Percentiles rank a stretch among this genome's conserved stretches.
These are phyloP conservation scores for Geotrichum candidum DNA, from an alignment of 1,139 yeast species.

Conservation along the genomic window DNA sequence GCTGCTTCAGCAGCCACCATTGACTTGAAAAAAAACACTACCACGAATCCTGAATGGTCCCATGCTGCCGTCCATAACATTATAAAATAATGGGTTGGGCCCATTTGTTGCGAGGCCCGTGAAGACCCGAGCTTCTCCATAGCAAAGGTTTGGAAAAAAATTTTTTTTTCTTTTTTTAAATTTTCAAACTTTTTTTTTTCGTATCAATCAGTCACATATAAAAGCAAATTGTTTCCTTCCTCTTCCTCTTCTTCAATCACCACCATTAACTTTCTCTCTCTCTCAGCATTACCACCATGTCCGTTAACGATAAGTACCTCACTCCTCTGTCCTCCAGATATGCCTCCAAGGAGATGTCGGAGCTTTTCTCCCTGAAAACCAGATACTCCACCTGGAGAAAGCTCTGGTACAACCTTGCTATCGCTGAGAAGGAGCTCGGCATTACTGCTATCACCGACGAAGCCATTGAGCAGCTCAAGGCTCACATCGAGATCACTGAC, in stretches of 20 bases:
- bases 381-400: constrained; percentile 98
- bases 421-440: constrained; percentile 91
- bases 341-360: constrained; percentile 96
- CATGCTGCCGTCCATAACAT: background rate
- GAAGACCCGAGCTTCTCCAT: background rate
- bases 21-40: too few relatives aligned
- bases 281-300: constrained; percentile 6
- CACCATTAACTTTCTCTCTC: background rate
- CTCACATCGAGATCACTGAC: constrained; percentile 77
- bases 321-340: constrained; percentile 95
- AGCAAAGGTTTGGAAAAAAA: background rate
- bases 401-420: constrained; percentile 91
- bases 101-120: background rate
- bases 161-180: background rate
- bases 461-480: constrained; percentile 80
- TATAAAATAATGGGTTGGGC: background rate
- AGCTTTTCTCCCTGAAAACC: constrained; percentile 83
- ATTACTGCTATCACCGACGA: constrained; percentile 77
- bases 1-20: too few relatives aligned
- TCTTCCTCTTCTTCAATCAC: background rate
- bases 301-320: constrained; percentile 46
- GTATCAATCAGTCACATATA: background rate
- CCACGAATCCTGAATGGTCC: too few relatives aligned
- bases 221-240: background rate
- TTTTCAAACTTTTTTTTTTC: background rate